Conservation (phyloP, 345 rosid genomes). For the Acer negundo region DNA sequence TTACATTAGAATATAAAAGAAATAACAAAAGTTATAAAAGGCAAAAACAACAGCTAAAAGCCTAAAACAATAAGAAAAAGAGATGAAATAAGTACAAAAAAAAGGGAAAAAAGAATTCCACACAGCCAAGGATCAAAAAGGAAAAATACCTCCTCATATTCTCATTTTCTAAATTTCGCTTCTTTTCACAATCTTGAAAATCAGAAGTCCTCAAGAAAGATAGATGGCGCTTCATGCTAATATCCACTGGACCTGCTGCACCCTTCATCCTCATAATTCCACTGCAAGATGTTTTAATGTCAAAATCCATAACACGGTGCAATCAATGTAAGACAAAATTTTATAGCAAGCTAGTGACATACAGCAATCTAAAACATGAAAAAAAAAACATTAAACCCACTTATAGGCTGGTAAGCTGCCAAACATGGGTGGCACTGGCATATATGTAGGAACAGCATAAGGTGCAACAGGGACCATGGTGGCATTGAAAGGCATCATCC, state of each 20-base stretch:
- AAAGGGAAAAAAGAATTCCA: background rate
- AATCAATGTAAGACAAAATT: background rate
- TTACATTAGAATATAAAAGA: background rate
- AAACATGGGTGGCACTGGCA: conserved; percentile 31
- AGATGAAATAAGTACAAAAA: background rate
- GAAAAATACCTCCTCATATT: conserved; percentile 29
- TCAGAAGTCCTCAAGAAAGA: conserved; percentile 9
- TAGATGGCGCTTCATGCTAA: conserved; percentile 14
- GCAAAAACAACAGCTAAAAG: background rate
- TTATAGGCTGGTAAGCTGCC: conserved; percentile 33
- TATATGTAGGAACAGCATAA: conserved; percentile 26
- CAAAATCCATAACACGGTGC: background rate
- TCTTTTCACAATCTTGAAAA: conserved; percentile 30
- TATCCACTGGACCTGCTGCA: conserved; percentile 9
- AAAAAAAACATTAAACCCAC: conserved; percentile 23
- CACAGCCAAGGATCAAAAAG: background rate
- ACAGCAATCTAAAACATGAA: background rate
- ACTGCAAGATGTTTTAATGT: conserved; percentile 27
- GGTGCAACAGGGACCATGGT: conserved; percentile 29
- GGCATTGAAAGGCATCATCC: conserved; percentile 35
- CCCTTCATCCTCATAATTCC: conserved; percentile 36
- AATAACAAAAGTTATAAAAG: background rate
- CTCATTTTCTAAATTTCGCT: conserved; percentile 21
- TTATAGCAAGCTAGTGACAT: background rate
- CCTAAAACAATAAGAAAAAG: background rate